Evolutionary conservation across 352 stramenopile genomes (phyloP), one percentile per base, ranked within the genome.

Genomic region (Peronospora destructor): DNA sequence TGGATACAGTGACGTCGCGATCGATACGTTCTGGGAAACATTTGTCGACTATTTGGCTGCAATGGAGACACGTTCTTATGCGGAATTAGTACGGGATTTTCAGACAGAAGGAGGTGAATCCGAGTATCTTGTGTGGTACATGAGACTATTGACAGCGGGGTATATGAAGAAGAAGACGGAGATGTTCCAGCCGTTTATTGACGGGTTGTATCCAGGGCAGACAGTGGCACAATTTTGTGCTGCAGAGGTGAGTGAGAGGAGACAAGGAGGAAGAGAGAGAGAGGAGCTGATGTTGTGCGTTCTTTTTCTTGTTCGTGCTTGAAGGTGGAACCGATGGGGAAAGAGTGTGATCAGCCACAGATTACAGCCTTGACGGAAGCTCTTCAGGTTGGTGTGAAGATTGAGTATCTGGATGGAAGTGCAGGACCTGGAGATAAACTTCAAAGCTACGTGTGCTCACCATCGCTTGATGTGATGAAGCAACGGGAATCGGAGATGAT

Each of bases 1-100:
- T 28, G 90, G 90, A 38, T 98, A 97, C 66, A 90, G 88, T 36
- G 82, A 95, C 61, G 77, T 93, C 17, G 84, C 88, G 6, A 91
- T 98, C 64, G 90, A 97, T 63, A 78, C 84, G 45, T 97, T 97
- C 75, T 89, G 91, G 68, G 92, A 97, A 43, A 95, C 84, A 19
- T 84, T 97, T 50, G 76, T 96, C 14, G 87, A 97, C 42, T 91
- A 91, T 44, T 64, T 91, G 44, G 80, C 73, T 2, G 71, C 75
- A 12, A 91, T 91, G 80, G 71, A 87, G 55, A 86, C 66, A 10
- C 75, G 80, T 0, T 81, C 80, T 10, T 71, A 88, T 32, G 67
- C 50, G 1, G 81, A 88, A 44, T 48, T 90, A 45, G 71, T 90
- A 39, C 75, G 72, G 39, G 82, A 91, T 53, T 90, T 89, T 55